A percentile compares a stretch with the other conserved stretches of the same genome.
These are phyloP conservation scores for peach (Prunus persica) DNA, from an alignment of 306 rosid species.

Conservation along the genomic window Prunus_persica_NCBIv2 NC_034010.1:23659501-23660000, in stretches of 20 bases:
- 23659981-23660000: slow-evolving; percentile 54
- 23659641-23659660: slow-evolving; percentile 51
- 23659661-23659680: slow-evolving; percentile 50
- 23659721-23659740: slow-evolving; percentile 29
- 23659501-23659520: neutral
- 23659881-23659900: too few relatives aligned
- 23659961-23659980: slow-evolving; percentile 65
- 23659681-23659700: slow-evolving; percentile 25
- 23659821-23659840: too few relatives aligned
- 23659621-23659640: slow-evolving; percentile 42
- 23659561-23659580: slow-evolving; percentile 43
- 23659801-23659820: too few relatives aligned
- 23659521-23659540: neutral
- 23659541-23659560: slow-evolving; percentile 40
- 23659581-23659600: slow-evolving; percentile 36
- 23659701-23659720: slow-evolving; percentile 4
- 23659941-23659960: slow-evolving; percentile 22
- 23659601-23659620: slow-evolving; percentile 44
- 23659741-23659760: neutral
- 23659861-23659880: too few relatives aligned
- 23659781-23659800: too few relatives aligned
- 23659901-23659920: too few relatives aligned
- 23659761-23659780: too few relatives aligned
- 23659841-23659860: too few relatives aligned
- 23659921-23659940: too few relatives aligned